Evolutionary conservation across 169 alveolate species (phyloP), one percentile per base, ranked within the genome.

Genomic region (Plasmodium vinckei): DNA sequence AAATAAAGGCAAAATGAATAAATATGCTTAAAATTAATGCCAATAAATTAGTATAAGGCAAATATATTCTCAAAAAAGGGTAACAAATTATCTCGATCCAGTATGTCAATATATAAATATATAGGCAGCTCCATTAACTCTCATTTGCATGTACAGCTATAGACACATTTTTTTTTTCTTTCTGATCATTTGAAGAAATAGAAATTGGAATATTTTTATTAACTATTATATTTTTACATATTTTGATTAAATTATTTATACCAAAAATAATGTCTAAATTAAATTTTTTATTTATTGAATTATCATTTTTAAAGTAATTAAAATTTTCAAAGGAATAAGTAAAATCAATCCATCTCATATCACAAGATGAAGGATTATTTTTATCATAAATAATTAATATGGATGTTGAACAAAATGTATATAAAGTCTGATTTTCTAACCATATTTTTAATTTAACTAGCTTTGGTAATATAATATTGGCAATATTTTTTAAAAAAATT

Each of bases 361-460:
- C 89, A 79, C 89, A 79, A 10, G 39, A 64, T 5, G 27, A 69
- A 1, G 89, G 77, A 15, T 79, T 79, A 1, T 69, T 79, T 65
- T 59, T 54, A 47, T 79, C 82, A 64, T 79, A 79, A 21, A 79
- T 79, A 10, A 79, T 79, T 79, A 79, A 65, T 59, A 79, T 12
- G 17, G 89, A 79, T 10, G 89, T 79, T 5, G 89, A 79, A 69
- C 89, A 79, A 59, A 79, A 79, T 15, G 77, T 65, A 67, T 79
- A 79, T 53, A 65, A 25, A 25, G 21, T 33, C 17, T 79, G 89
- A 27, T 79, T 42, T 65, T 79, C 75, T 46, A 79, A 46, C 89
- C 89, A 79, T 59, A 79, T 19, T 65, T 79, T 65, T 69, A 79
- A 65, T 15, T 69, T 79, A 6, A 79, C 7, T 21, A 79, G 51